These are phyloP conservation scores for Macrotyloma uniflorum DNA, from an alignment of 306 rosid genomes.

Conservation along the genomic window DNA sequence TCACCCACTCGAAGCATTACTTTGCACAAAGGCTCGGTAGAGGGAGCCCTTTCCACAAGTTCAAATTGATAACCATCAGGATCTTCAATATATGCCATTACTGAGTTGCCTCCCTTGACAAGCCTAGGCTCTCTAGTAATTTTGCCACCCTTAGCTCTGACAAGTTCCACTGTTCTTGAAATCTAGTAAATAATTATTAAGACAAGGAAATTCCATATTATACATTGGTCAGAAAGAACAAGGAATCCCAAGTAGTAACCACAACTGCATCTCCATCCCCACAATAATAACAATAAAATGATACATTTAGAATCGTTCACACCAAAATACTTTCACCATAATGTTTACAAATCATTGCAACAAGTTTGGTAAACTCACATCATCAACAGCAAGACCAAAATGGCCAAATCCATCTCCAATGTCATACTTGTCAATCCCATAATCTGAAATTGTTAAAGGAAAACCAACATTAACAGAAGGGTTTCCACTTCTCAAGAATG, in stretches of 20 bases:
- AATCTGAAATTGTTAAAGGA: slow-evolving; percentile 62
- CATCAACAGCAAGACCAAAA: slow-evolving; percentile 90
- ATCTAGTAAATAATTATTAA: slow-evolving; percentile 55
- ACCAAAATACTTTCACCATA: neutral
- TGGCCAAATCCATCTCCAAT: slow-evolving; percentile 85
- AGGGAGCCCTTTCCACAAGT: slow-evolving; percentile 81
- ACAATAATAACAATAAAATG: neutral
- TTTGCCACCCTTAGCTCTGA: slow-evolving; percentile 92
- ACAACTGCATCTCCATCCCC: slow-evolving; percentile 8
- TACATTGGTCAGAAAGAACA: slow-evolving; percentile 25
- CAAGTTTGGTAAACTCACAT: slow-evolving; percentile 63
- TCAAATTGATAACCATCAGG: slow-evolving; percentile 95
- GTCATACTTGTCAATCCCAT: slow-evolving; percentile 79
- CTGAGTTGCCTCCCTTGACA: slow-evolving; percentile 69
- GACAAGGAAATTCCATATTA: slow-evolving; percentile 9
- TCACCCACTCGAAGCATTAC: slow-evolving; percentile 98
- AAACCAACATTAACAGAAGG: slow-evolving; percentile 29
- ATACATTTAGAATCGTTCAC: neutral
- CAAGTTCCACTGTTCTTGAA: slow-evolving; percentile 77
- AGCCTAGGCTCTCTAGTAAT: slow-evolving; percentile 83
- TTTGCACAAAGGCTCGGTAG: slow-evolving; percentile 93
- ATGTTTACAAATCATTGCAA: slow-evolving; percentile 21
- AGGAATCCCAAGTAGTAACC: slow-evolving; percentile 23
- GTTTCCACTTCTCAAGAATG: slow-evolving; percentile 23
- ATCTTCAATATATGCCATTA: slow-evolving; percentile 82